A percentile compares a stretch with the other conserved stretches of the same genome.
phyloP scores from a whole-genome alignment of 108 stramenopile species.

The Parietichytrium sp. region DNA sequence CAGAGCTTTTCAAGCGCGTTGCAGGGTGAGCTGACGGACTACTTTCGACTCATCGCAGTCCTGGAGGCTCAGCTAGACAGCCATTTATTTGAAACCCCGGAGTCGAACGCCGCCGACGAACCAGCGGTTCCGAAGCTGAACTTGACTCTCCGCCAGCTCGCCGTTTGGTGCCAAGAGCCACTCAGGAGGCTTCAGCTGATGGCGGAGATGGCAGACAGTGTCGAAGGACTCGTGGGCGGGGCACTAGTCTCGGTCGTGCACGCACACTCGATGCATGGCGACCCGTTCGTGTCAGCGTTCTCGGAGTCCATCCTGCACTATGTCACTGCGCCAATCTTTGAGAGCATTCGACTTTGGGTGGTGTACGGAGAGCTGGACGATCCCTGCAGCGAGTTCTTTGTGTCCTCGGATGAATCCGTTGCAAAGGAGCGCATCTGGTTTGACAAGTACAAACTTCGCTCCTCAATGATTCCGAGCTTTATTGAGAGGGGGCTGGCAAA shows the following conservation, averaged over 20 bases:
- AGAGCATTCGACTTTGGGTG: constrained; percentile 47
- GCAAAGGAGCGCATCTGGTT: constrained; percentile 70
- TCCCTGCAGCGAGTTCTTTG: constrained; percentile 71
- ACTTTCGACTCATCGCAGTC: constrained; percentile 66
- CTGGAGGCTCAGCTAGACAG: constrained; percentile 72
- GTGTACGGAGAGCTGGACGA: constrained; percentile 59
- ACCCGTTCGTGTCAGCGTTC: constrained; percentile 64
- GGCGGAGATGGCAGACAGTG: constrained; percentile 73
- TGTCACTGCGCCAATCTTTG: constrained; percentile 46
- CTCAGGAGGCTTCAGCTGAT: constrained; percentile 63
- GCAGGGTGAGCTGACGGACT: constrained; percentile 66
- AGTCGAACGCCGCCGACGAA: not conserved
- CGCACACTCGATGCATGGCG: constrained; percentile 74
- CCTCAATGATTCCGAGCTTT: constrained; percentile 70
- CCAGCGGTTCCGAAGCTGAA: not conserved
- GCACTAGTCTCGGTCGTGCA: constrained; percentile 73
- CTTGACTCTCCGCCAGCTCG: constrained; percentile 68
- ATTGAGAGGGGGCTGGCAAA: constrained; percentile 66
- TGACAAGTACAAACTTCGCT: constrained; percentile 70
- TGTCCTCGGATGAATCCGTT: constrained; percentile 40
- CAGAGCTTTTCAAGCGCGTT: constrained; percentile 73
- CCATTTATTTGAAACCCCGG: too few relatives aligned
- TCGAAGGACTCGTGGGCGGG: constrained; percentile 68
- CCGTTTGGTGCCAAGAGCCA: constrained; percentile 67
- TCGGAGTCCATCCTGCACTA: constrained; percentile 66